These are phyloP conservation scores for Hymenoscyphus albidus DNA, from an alignment of 2,329 filamentous ascomycete species.

Conservation along the genomic window DNA sequence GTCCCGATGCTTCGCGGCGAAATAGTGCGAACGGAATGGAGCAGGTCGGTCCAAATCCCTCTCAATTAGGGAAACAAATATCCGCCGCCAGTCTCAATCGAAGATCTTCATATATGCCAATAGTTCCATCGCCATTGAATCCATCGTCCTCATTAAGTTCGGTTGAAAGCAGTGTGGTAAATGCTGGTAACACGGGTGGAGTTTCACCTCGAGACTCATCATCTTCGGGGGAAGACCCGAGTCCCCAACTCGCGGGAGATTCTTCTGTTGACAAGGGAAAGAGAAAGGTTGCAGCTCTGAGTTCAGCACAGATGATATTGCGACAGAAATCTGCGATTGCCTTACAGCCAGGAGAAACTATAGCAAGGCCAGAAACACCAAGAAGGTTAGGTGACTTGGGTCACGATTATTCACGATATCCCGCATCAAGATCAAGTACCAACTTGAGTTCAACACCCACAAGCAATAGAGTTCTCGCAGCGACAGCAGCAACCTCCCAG, in stretches of 20 bases:
- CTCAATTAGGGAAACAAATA: conserved; percentile 8
- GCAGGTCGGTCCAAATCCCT: conserved; percentile 12
- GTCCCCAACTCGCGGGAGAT: conserved; percentile 7
- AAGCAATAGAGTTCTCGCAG: neutral
- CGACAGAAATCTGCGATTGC: conserved; percentile 24
- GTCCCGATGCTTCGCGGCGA: conserved; percentile 6
- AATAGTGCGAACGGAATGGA: conserved; percentile 8
- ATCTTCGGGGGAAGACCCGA: conserved; percentile 21
- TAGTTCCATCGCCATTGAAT: conserved; percentile 34
- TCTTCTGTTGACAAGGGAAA: conserved; percentile 7
- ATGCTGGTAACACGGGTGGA: conserved; percentile 4
- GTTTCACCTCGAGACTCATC: conserved; percentile 18
- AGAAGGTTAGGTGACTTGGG: conserved; percentile 29
- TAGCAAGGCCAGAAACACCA: conserved; percentile 16
- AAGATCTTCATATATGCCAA: conserved; percentile 29
- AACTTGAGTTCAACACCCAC: conserved; percentile 6
- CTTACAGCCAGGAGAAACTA: conserved; percentile 7
- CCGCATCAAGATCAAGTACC: conserved; percentile 21
- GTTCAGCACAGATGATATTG: conserved; percentile 21
- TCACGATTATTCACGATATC: conserved; percentile 34
- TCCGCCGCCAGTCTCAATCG: conserved; percentile 16
- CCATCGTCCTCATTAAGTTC: conserved; percentile 23
- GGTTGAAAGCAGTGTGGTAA: conserved; percentile 17
- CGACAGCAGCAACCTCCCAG: conserved; percentile 8
- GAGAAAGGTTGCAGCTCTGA: conserved; percentile 15